Evolutionary conservation across 495 filamentous ascomycete species (phyloP).

Genomic region (Ramalina peruviana): DNA sequence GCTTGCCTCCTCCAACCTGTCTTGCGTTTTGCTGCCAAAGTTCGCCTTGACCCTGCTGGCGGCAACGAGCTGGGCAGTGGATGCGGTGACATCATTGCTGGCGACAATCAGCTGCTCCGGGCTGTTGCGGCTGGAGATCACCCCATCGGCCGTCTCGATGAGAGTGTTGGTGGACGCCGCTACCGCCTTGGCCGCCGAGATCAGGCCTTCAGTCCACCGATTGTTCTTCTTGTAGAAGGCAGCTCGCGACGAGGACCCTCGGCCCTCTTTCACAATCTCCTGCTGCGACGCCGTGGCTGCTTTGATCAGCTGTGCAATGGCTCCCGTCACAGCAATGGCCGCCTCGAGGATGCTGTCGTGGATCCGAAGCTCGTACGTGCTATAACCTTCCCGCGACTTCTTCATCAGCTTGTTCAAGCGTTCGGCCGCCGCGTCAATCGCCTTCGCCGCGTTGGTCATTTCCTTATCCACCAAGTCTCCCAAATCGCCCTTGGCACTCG

Average conservation of each 20-base stretch:
- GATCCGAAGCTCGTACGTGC: conserved; percentile 91
- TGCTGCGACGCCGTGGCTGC: conserved; percentile 88
- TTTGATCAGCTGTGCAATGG: conserved; percentile 90
- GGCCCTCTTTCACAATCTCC: conserved; percentile 93
- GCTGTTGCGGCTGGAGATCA: conserved; percentile 78
- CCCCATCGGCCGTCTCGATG: conserved; percentile 95
- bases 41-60: conserved; percentile 92
- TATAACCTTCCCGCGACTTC: conserved; percentile 85
- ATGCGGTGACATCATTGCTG: conserved; percentile 89
- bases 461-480: conserved; percentile 90
- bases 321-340: conserved; percentile 89
- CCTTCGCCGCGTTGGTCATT: conserved; percentile 83
- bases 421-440: conserved; percentile 82
- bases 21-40: conserved; percentile 94
- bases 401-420: conserved; percentile 81
- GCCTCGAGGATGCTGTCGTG: conserved; percentile 91
- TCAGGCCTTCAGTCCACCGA: conserved; percentile 93
- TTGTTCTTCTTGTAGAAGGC: conserved; percentile 99
- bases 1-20: conserved; percentile 76
- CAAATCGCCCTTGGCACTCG: conserved; percentile 63
- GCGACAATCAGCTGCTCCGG: conserved; percentile 96
- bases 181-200: conserved; percentile 93
- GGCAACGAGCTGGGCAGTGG: conserved; percentile 90
- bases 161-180: conserved; percentile 82
- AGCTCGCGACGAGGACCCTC: conserved; percentile 74